A percentile compares a stretch with the other conserved stretches of the same genome.
phyloP scores from a whole-genome alignment of 768 basidiomycete species.

The Baorangia bicolor region DNA sequence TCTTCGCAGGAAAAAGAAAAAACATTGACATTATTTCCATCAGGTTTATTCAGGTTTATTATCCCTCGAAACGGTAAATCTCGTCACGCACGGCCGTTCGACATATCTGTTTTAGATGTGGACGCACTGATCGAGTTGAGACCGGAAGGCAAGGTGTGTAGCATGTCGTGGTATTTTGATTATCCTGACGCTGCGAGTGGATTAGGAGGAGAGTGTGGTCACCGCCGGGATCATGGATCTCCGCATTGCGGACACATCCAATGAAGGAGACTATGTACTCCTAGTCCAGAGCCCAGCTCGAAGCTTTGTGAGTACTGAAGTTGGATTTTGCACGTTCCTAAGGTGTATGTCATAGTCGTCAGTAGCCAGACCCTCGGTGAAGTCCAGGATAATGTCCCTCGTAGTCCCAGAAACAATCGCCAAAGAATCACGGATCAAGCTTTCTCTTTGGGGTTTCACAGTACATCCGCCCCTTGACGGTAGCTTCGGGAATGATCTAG shows the following conservation, averaged over 20 bases:
- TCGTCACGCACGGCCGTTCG: conserved; percentile 45
- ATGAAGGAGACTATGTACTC: conserved; percentile 36
- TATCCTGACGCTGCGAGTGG: conserved; percentile 4
- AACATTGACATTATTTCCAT: not conserved
- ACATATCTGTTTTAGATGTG: conserved; percentile 59
- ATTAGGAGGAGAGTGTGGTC: conserved; percentile 68
- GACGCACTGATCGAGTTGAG: conserved; percentile 65
- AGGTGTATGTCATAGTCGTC: conserved; percentile 37
- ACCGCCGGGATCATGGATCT: conserved; percentile 64
- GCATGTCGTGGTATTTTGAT: not conserved
- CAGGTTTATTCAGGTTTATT: conserved; percentile 44
- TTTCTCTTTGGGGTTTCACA: conserved; percentile 64
- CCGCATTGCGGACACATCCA: conserved; percentile 48
- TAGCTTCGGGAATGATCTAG: conserved; percentile 60
- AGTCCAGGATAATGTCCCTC: conserved; percentile 66
- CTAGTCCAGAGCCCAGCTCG: conserved; percentile 57
- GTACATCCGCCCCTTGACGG: conserved; percentile 62
- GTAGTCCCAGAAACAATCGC: conserved; percentile 55
- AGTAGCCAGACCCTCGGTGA: conserved; percentile 50
- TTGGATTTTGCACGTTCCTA: not conserved
- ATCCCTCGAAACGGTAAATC: conserved; percentile 46
- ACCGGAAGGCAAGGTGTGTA: conserved; percentile 65
- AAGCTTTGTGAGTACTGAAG: conserved; percentile 49
- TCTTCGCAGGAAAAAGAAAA: not conserved
- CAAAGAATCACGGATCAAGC: conserved; percentile 77